Percentiles rank a stretch among this genome's conserved stretches.
Evolutionary conservation across 768 basidiomycete genomes (phyloP).

Genomic region (Dentipellis sp.): DNA sequence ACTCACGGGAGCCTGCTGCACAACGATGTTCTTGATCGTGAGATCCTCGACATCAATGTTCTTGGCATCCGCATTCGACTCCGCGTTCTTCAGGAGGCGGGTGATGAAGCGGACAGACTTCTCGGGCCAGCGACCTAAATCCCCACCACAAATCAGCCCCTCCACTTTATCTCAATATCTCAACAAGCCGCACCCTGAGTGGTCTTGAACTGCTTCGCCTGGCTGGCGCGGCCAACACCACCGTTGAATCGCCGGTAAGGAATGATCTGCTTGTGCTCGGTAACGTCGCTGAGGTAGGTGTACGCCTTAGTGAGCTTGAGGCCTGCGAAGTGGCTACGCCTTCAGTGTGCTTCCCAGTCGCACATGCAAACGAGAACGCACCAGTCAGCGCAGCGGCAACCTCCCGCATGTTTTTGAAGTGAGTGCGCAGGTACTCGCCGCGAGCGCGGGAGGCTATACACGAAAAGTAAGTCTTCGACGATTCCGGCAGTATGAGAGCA

Average conservation of each 20-base stretch:
- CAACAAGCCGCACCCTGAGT: slow-evolving; percentile 70
- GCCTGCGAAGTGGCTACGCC: slow-evolving; percentile 37
- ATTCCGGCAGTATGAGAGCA: slow-evolving; percentile 7
- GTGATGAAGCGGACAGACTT: slow-evolving; percentile 96
- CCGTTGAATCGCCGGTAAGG: slow-evolving; percentile 95
- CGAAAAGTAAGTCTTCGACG: slow-evolving; percentile 8
- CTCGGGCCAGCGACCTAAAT: slow-evolving; percentile 96
- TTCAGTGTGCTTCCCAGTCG: slow-evolving; percentile 5
- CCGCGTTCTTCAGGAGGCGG: slow-evolving; percentile 95
- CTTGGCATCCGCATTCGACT: slow-evolving; percentile 98
- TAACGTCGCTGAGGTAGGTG: slow-evolving; percentile 85
- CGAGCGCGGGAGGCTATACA: slow-evolving; percentile 75
- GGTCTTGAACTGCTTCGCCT: slow-evolving; percentile 94
- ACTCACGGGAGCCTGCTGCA: slow-evolving; percentile 95
- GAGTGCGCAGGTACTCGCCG: slow-evolving; percentile 96
- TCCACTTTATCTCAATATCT: neutral
- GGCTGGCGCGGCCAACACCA: slow-evolving; percentile 89
- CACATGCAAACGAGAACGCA: slow-evolving; percentile 25
- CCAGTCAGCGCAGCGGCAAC: slow-evolving; percentile 92
- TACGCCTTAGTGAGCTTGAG: slow-evolving; percentile 93
- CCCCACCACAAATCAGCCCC: neutral
- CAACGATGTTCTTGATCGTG: slow-evolving; percentile 91
- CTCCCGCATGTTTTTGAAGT: slow-evolving; percentile 99
- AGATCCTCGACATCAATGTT: slow-evolving; percentile 90
- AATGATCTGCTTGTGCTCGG: slow-evolving; percentile 94